A percentile compares a stretch with the other conserved stretches of the same genome.
These are phyloP conservation scores for Mucor lusitanicus DNA, from an alignment of 371 early-diverging fungal species.

Conservation along the genomic window DNA sequence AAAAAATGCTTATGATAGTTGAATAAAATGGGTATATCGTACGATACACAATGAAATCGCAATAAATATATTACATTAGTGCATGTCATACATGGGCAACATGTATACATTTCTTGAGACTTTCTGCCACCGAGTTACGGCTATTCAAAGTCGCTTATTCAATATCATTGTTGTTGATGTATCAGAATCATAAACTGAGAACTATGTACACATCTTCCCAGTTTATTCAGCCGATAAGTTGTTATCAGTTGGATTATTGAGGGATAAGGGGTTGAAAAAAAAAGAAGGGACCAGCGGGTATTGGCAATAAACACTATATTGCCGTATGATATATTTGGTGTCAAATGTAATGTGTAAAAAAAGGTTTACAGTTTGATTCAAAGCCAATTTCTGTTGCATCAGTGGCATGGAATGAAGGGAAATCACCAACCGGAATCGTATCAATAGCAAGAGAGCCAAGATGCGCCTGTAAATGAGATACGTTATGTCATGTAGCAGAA, in stretches of 20 bases:
- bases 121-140: not conserved
- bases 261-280: not conserved
- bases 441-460: not conserved
- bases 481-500: not conserved
- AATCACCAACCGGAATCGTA: not conserved
- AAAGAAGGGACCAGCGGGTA: not conserved
- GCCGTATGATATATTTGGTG: not conserved
- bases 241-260: not conserved
- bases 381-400: not conserved
- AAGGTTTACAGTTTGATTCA: not conserved
- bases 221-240: not conserved
- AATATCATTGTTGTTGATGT: not conserved
- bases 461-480: not conserved
- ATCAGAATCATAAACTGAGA: not conserved
- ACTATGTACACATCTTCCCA: not conserved
- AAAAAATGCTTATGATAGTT: not conserved
- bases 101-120: not conserved
- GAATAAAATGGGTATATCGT: not conserved
- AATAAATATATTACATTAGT: not conserved
- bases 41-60: not conserved
- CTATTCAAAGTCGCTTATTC: not conserved
- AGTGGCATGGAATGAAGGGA: not conserved
- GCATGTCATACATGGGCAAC: not conserved
- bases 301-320: not conserved
- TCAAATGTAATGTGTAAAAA: too few species aligned